Base-by-base conservation (phyloP, 371 early-diverging fungal genomes). In the Rhizopus stolonifer region DNA sequence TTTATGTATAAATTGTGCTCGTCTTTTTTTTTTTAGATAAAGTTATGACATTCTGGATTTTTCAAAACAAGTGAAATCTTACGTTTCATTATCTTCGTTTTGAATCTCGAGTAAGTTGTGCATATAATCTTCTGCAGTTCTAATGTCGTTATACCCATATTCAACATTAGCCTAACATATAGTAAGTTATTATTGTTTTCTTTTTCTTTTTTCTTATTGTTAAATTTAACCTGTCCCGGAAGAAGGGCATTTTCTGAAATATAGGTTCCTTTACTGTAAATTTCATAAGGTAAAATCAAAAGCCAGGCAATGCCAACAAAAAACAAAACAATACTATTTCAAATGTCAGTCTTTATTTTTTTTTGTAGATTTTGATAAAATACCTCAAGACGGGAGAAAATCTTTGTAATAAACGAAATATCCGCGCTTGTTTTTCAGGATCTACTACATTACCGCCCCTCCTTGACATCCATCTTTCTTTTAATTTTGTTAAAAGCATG, bases 201-300 rank as follows among this genome's bases (percentile, higher is more conserved):
- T 11, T 25, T 11, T 18, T n/a, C 21, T 39, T 49, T 51, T 48
- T 24, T 15, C 3, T 1, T 2, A 29, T 6, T 13, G 14, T 1
- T 5, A 36, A 22, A 17, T n/a, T n/a, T 32, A 75, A 86, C 87
- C 67, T 83, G 81, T 43, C 84, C 91, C 13, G 88, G 89, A 48
- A 92, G 66, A 56, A 94, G 67, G 3, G 94, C 93, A 49, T 91
- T 94, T 67, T 94, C 94, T 1, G 88, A 87, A 9, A 86, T 70
- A 60, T 89, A 87, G 0, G 86, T 85, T 18, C 51, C 43, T 55
- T 76, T 80, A 49, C 72, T 84, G 51, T 78, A 85, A 15, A 61
- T 62, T 43, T 81, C 74, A 36, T 77, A 73, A 13, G 83, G 80
- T 7, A 84, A 54, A 17, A 77, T 48, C 13, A 82, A 58, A 0